Evolutionary conservation across 2,329 filamentous ascomycete genomes (phyloP).

Genomic region (Xylaria sp.): DNA sequence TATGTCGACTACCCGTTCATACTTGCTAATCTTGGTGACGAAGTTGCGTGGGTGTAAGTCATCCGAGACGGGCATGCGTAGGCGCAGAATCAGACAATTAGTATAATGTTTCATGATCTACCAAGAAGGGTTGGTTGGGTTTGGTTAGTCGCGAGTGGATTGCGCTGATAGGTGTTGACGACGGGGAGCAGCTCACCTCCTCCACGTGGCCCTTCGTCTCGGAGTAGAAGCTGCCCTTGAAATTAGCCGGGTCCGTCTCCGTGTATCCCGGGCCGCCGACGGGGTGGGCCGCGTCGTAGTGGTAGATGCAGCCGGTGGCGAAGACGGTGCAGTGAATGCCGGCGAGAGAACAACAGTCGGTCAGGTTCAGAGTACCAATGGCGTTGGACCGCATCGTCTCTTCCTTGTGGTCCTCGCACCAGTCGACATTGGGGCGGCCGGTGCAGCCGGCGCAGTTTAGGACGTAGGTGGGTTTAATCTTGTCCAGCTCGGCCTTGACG

Average conservation of each 20-base stretch:
- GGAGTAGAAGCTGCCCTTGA: conserved; percentile 75
- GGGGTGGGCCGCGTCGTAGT: conserved; percentile 70
- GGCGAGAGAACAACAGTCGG: conserved; percentile 68
- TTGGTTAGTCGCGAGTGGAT: conserved; percentile 21
- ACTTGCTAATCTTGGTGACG: conserved; percentile 75
- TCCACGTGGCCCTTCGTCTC: conserved; percentile 74
- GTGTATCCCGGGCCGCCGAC: conserved; percentile 69
- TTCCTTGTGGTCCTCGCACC: conserved; percentile 77
- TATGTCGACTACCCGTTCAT: conserved; percentile 73
- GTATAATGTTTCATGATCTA: conserved; percentile 71
- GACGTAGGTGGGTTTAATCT: conserved; percentile 72
- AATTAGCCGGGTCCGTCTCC: conserved; percentile 73
- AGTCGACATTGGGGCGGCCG: conserved; percentile 75
- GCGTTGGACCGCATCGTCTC: conserved; percentile 75
- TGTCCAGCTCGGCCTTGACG: conserved; percentile 67
- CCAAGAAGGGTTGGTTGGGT: conserved; percentile 10
- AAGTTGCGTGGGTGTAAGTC: conserved; percentile 75
- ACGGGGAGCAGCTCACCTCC: conserved; percentile 58
- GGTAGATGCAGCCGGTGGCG: conserved; percentile 75
- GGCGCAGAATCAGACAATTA: conserved; percentile 71
- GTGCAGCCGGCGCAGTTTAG: conserved; percentile 74
- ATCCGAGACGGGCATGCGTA: conserved; percentile 76
- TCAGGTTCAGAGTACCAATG: conserved; percentile 71
- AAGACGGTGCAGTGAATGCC: conserved; percentile 73
- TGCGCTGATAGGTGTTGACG: background rate